Conservation (phyloP, 2,329 filamentous ascomycete genomes). For the Colletotrichum noveboracense region DNA sequence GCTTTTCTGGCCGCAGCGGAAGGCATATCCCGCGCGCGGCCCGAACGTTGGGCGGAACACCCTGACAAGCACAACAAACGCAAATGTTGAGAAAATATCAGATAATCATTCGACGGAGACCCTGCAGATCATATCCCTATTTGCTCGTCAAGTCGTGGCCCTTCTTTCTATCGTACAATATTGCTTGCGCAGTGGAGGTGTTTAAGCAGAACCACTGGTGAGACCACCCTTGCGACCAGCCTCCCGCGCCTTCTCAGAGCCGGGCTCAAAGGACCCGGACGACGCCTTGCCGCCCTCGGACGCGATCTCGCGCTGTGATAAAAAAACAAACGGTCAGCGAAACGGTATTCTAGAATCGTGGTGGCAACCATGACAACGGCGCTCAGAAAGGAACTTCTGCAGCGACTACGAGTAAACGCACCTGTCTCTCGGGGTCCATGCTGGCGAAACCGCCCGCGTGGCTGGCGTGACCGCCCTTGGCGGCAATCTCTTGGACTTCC, state of each 20-base stretch:
- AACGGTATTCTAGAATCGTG: fast-evolving
- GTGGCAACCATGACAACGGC: neutral
- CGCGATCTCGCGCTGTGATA: conserved; percentile 55
- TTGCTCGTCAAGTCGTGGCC: neutral
- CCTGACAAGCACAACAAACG: neutral
- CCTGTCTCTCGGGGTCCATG: conserved; percentile 47
- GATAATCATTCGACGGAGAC: neutral
- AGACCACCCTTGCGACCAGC: conserved; percentile 59
- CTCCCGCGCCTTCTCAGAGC: conserved; percentile 56
- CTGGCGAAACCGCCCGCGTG: conserved; percentile 42
- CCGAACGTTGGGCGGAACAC: neutral
- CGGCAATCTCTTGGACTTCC: conserved; percentile 47
- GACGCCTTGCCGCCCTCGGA: conserved; percentile 60
- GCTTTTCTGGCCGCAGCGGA: neutral
- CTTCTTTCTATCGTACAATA: neutral
- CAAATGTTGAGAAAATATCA: neutral
- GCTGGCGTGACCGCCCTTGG: conserved; percentile 45
- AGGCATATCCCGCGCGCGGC: neutral
- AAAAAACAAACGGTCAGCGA: neutral
- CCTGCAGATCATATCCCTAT: neutral
- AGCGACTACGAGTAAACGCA: conserved; percentile 33
- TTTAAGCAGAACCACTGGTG: neutral
- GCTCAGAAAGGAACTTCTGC: conserved; percentile 19
- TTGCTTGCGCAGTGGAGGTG: neutral
- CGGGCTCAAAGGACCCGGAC: conserved; percentile 57